Conservation (phyloP, 1,284 basidiomycete genomes). For the Tilletia caries region DNA sequence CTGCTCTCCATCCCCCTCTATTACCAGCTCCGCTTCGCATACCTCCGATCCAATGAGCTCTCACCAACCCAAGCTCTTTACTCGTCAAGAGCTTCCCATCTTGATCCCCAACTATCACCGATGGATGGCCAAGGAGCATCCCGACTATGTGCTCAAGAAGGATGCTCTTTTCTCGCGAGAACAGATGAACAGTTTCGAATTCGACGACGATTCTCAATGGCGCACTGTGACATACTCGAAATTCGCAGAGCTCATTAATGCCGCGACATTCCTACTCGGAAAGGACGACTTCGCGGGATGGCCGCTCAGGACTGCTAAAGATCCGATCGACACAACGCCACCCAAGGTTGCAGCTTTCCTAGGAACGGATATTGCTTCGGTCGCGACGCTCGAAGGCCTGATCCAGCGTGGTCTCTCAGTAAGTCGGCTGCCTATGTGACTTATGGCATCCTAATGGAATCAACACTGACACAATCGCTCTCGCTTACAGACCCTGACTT, state of each 20-base stretch:
- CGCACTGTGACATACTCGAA: neutral
- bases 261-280: neutral
- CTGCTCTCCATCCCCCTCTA: too few relatives aligned
- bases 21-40: too few relatives aligned
- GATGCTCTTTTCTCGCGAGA: neutral
- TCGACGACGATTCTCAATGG: neutral
- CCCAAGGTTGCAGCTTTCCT: conserved; percentile 6
- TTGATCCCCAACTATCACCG: neutral
- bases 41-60: too few relatives aligned
- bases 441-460: neutral
- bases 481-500: neutral
- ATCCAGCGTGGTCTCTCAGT: conserved; percentile 1
- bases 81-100: neutral
- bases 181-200: neutral
- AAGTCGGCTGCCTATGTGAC: neutral
- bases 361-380: neutral
- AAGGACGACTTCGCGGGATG: neutral
- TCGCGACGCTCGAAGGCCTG: neutral
- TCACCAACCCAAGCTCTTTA: neutral
- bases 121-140: neutral
- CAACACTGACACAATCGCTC: too few relatives aligned
- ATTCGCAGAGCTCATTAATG: neutral
- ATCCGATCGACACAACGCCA: neutral
- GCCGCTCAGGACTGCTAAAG: neutral
- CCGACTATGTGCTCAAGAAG: neutral